These are phyloP conservation scores for Cordyceps javanica DNA, from an alignment of 2,329 filamentous ascomycete genomes.

Conservation along the genomic window DNA sequence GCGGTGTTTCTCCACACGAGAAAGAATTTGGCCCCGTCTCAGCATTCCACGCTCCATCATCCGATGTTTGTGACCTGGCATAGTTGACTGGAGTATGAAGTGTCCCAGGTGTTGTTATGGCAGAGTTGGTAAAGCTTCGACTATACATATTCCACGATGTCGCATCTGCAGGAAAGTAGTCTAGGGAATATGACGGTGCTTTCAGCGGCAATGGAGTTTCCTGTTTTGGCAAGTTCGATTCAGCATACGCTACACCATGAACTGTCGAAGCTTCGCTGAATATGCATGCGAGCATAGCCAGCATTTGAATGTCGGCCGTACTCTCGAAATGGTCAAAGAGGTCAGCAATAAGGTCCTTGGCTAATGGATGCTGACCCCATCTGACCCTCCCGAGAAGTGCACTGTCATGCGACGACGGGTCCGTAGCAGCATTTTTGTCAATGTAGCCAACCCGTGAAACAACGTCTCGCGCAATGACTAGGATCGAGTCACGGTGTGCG, in stretches of 20 bases:
- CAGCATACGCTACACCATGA: conserved; percentile 51
- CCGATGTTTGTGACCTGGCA: conserved; percentile 51
- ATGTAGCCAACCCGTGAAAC: conserved; percentile 35
- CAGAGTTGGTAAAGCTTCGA: conserved; percentile 48
- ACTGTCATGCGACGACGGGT: conserved; percentile 10
- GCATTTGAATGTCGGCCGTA: conserved; percentile 60
- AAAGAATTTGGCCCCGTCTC: conserved; percentile 53
- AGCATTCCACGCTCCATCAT: conserved; percentile 45
- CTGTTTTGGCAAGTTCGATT: conserved; percentile 49
- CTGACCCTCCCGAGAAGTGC: conserved; percentile 54
- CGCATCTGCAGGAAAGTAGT: conserved; percentile 58
- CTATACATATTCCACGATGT: conserved; percentile 47
- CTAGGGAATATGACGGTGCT: conserved; percentile 58
- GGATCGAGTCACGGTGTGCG: conserved; percentile 51
- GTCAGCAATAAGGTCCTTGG: conserved; percentile 53
- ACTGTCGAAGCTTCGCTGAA: conserved; percentile 56
- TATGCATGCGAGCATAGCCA: conserved; percentile 65
- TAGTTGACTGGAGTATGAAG: conserved; percentile 49
- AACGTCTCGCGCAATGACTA: conserved; percentile 63
- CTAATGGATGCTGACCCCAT: conserved; percentile 62
- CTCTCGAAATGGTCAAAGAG: conserved; percentile 60
- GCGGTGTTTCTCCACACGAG: conserved; percentile 57
- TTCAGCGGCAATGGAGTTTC: conserved; percentile 60
- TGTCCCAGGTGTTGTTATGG: conserved; percentile 51
- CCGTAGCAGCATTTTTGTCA: conserved; percentile 13